Percentiles rank a stretch among this genome's conserved stretches.
Conservation (phyloP, 257 asterid species). For the Salvia splendens region DNA sequence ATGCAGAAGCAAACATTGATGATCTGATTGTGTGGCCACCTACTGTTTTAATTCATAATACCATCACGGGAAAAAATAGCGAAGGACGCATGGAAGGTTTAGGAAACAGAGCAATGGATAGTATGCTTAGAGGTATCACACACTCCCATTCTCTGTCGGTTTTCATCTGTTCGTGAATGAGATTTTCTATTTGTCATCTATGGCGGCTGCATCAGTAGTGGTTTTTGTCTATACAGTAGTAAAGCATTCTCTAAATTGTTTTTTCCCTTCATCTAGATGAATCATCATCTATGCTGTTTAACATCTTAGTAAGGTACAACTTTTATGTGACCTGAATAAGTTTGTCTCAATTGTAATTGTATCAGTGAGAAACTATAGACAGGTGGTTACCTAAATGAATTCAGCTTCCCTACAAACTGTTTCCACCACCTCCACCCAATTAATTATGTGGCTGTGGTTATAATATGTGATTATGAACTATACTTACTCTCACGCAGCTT, state of each 20-base stretch:
- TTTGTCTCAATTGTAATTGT: neutral
- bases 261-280: neutral
- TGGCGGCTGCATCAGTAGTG: constrained; percentile 25
- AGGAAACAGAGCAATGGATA: constrained; percentile 97
- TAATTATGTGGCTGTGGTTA: neutral
- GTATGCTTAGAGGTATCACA: constrained; percentile 82
- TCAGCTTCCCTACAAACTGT: neutral
- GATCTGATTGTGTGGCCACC: constrained; percentile 99
- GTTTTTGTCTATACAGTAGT: constrained; percentile 15
- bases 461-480: neutral
- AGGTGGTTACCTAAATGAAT: constrained; percentile 1
- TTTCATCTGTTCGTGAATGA: constrained; percentile 34
- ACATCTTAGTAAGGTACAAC: neutral
- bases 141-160: constrained; percentile 38
- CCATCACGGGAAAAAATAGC: constrained; percentile 77
- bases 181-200: constrained; percentile 31
- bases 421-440: constrained; percentile 12
- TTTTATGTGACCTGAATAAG: constrained; percentile 7
- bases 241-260: constrained; percentile 6
- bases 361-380: neutral
- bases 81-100: constrained; percentile 95
- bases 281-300: constrained; percentile 20
- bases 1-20: constrained; percentile 68
- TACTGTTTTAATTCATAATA: constrained; percentile 81
- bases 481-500: constrained; percentile 5